Conservation (phyloP, 129 eudicot species). For the Flaveria linearis region DNA sequence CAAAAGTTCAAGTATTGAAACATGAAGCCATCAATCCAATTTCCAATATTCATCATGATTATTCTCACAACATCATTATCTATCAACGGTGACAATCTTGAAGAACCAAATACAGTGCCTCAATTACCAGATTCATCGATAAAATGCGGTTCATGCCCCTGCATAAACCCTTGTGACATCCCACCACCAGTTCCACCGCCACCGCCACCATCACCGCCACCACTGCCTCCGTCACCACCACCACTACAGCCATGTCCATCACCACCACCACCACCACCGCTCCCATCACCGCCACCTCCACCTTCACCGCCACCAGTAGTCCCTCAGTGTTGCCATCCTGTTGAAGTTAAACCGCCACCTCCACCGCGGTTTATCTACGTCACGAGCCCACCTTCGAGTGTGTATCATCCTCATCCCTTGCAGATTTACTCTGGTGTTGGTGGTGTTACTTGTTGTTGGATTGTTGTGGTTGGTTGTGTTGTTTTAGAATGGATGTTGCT, state of each 20-base stretch:
- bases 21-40: constrained; percentile 34
- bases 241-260: constrained; percentile 9
- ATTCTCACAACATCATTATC: constrained; percentile 7
- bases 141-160: constrained; percentile 73
- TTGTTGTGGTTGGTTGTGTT: constrained; percentile 22
- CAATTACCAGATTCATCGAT: constrained; percentile 41
- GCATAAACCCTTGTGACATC: constrained; percentile 53
- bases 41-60: constrained; percentile 17
- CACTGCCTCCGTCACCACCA: constrained; percentile 14
- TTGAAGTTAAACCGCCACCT: constrained; percentile 43
- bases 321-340: constrained; percentile 38
- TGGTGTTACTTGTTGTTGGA: constrained; percentile 27
- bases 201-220: constrained; percentile 39
- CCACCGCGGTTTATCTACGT: constrained; percentile 60
- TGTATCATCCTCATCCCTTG: constrained; percentile 52
- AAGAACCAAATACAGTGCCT: constrained; percentile 26
- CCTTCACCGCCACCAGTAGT: constrained; percentile 45
- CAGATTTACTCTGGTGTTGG: constrained; percentile 35
- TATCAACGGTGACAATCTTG: constrained; percentile 29
- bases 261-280: constrained; percentile 21
- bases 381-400: constrained; percentile 40
- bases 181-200: constrained; percentile 42
- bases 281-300: constrained; percentile 24
- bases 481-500: constrained; percentile 27
- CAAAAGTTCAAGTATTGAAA: background rate